Conservation (phyloP, 1,284 basidiomycete genomes). For the Sanghuangporus baumii region DNA sequence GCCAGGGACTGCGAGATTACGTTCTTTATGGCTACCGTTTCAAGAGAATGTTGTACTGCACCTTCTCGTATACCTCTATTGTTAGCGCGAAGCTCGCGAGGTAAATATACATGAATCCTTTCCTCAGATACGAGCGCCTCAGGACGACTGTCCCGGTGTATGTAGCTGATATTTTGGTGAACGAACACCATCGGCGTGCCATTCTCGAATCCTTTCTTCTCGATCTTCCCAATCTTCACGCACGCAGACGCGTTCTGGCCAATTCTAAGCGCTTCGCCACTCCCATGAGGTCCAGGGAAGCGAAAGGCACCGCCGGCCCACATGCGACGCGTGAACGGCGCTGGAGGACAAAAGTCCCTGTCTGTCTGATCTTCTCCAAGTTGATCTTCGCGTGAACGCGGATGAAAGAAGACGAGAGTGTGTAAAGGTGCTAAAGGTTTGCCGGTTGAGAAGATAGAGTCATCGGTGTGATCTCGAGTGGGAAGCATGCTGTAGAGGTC, state of each 20-base stretch:
- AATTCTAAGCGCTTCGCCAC: slow-evolving; percentile 25
- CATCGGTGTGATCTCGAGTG: slow-evolving; percentile 1
- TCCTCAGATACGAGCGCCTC: slow-evolving; percentile 55
- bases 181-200: slow-evolving; percentile 67
- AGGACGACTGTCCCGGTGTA: slow-evolving; percentile 13
- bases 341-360: slow-evolving; percentile 62
- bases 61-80: background rate
- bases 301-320: slow-evolving; percentile 73
- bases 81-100: slow-evolving; percentile 7
- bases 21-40: background rate
- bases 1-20: slow-evolving; percentile 35
- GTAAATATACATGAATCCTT: slow-evolving; percentile 71
- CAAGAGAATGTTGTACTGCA: slow-evolving; percentile 31
- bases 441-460: background rate
- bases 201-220: slow-evolving; percentile 58
- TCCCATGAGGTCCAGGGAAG: background rate
- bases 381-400: slow-evolving; percentile 48
- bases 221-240: slow-evolving; percentile 47
- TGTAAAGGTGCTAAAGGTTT: slow-evolving; percentile 28
- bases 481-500: slow-evolving; percentile 16
- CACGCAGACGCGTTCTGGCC: slow-evolving; percentile 49
- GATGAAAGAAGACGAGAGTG: slow-evolving; percentile 74
- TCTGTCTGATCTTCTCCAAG: slow-evolving; percentile 74
- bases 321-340: slow-evolving; percentile 75
- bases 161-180: slow-evolving; percentile 50